These are phyloP conservation scores for Byssothecium circinans DNA, from an alignment of 2,329 filamentous ascomycete species.

Conservation along the genomic window DNA sequence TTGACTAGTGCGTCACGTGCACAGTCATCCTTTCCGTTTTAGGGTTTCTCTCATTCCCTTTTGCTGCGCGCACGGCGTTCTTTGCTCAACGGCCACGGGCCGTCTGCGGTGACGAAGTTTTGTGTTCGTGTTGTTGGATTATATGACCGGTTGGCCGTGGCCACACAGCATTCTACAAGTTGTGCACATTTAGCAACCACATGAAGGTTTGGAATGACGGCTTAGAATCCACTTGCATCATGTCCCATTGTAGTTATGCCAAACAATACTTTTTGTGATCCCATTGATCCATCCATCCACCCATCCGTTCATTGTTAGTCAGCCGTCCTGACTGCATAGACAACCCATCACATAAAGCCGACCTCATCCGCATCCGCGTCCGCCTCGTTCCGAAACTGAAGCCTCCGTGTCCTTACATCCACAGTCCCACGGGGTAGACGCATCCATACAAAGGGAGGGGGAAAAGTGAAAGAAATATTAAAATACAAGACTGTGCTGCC, in stretches of 20 bases:
- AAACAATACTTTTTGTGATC: background rate
- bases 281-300: slow-evolving; percentile 3
- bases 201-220: too few species aligned
- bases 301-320: background rate
- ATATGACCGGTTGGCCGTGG: too few species aligned
- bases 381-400: background rate
- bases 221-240: background rate
- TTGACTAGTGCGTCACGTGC: too few species aligned
- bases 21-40: too few species aligned
- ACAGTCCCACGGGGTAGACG: too few species aligned
- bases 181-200: too few species aligned
- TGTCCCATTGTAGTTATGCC: slow-evolving; percentile 13
- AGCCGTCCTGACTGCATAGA: background rate
- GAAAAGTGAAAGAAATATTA: background rate
- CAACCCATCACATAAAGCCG: background rate
- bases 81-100: too few species aligned
- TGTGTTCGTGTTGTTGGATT: too few species aligned
- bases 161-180: too few species aligned
- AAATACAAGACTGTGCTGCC: slow-evolving; percentile 1
- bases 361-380: background rate
- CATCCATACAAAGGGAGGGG: background rate
- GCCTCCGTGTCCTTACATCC: background rate
- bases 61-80: too few species aligned
- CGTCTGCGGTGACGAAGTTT: too few species aligned
- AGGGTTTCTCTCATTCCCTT: too few species aligned